phyloP scores from a whole-genome alignment of 495 filamentous ascomycete species.

The Aspergillus hancockii region DNA sequence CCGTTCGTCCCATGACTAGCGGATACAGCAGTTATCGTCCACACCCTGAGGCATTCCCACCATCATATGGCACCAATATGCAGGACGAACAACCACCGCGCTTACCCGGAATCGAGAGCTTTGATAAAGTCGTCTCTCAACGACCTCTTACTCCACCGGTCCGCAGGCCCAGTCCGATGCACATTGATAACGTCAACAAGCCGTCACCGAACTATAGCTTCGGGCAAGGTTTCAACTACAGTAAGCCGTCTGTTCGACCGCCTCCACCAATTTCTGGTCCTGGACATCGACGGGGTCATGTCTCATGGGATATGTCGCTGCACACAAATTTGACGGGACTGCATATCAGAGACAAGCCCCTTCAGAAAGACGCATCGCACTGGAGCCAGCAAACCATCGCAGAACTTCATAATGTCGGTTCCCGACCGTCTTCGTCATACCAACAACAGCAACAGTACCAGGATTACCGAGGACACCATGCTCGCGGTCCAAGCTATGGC shows the following conservation, averaged over 20 bases:
- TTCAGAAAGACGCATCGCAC: conserved; percentile 55
- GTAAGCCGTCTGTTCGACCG: conserved; percentile 48
- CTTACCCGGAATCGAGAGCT: conserved; percentile 87
- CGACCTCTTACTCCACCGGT: conserved; percentile 63
- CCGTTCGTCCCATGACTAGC: conserved; percentile 62
- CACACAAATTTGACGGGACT: conserved; percentile 74
- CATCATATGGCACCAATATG: conserved; percentile 51
- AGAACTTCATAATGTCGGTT: conserved; percentile 42
- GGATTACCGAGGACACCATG: conserved; percentile 27
- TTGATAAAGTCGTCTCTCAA: conserved; percentile 65
- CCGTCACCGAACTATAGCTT: conserved; percentile 37
- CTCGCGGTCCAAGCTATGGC: conserved; percentile 29
- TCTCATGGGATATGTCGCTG: conserved; percentile 75
- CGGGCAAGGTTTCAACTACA: conserved; percentile 45
- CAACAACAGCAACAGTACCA: conserved; percentile 34
- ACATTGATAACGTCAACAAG: conserved; percentile 55
- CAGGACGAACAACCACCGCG: conserved; percentile 56
- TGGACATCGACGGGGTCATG: conserved; percentile 61
- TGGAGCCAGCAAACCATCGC: conserved; percentile 54
- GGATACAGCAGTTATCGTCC: conserved; percentile 60
- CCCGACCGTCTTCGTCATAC: conserved; percentile 45
- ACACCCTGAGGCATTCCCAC: conserved; percentile 58
- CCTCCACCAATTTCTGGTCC: conserved; percentile 49
- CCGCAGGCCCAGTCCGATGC: conserved; percentile 67
- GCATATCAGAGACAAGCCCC: conserved; percentile 59